Evolutionary conservation across 306 rosid species (phyloP), one percentile per base, ranked within the genome.

Genomic region (Quercus cerris): DNA sequence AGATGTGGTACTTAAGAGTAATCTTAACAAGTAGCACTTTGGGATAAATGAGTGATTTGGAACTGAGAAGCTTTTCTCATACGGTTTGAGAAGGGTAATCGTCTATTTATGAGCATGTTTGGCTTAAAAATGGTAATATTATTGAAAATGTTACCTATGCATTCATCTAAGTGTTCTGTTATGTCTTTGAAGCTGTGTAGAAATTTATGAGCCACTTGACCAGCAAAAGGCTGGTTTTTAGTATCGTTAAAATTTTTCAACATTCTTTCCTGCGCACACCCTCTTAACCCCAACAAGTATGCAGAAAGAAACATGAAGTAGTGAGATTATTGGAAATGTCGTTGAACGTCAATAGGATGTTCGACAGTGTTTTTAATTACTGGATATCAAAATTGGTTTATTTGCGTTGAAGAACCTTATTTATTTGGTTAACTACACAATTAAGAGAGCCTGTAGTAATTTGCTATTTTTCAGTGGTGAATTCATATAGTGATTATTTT

Each of bases 131-230:
- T 59, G 17, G 31, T 12, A 23, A 61, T 12, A 61, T 23, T 64
- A 64, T 64, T 64, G 44, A 64, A 28, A 64, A 38, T 30, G 46
- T 19, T 15, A 64, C 22, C 20, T 17, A 15, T 1, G 70, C 22
- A 64, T 30, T 64, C 20, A 30, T 64, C 44, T 14, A 28, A 30
- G 13, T 31, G 44, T 30, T 44, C 9, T 19, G 52, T 49, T 22
- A 14, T 51, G 75, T 38, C 75, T 70, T 51, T 30, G 56, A 78
- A 74, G 54, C 51, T 81, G 71, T 70, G 22, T 30, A 54, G 76
- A 73, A 77, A 30, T 41, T 70, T 52, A 46, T 19, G 55, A 38
- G 58, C 68, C 30, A 49, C 57, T 19, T 14, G 49, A 12, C 59
- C 20, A 4, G 17, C 17, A 8, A 69, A 5, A 18, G 8, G 25